Base-by-base conservation (phyloP, 306 rosid genomes). In the Medicago arabica region DNA sequence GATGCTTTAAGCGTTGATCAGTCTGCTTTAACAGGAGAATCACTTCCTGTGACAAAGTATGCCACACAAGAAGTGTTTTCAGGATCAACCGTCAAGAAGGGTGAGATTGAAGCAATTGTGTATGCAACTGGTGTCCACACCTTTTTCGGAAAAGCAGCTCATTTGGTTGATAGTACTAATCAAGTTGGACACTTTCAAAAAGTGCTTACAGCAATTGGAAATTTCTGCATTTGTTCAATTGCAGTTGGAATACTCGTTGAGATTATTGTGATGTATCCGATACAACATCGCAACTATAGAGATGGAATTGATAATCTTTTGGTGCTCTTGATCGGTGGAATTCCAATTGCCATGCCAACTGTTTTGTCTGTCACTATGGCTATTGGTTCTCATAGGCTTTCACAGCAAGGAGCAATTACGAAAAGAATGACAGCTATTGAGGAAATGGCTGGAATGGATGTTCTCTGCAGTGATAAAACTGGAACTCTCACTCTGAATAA, bases 401-500 rank as follows among this genome's bases (percentile, higher is more conserved):
- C 98, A 50, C 92, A 93, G 79, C 98, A 93, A 76, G 98, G 98
- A 17, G 98, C 98, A n/a, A 93, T 93, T 46, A 93, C 98, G 19
- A 93, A 93, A 75, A 80, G 98, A 63, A 93, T 93, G 98, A 93
- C 98, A 6, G 98, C 98, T 38, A 93, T 93, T 67, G 98, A 93
- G 83, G 98, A 93, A 90, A 91, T 93, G 98, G 98, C 98, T 13
- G 98, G 98, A 36, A 93, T 93, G 98, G 97, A 93, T 78, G 97
- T 93, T 21, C 89, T 93, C 4, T 93, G 98, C 80, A 93, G 98
- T 85, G 98, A 93, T 75, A 93, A 93, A 86, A 93, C 98, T 4
- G 98, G 98, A 21, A 93, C 98, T 64, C 82, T 93, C 78, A 93
- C 98, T 28, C 72, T 93, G 76, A 93, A 93, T 83, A 93, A 91